Conservation (phyloP, 208 protist species). For the Giardia muris region DNA sequence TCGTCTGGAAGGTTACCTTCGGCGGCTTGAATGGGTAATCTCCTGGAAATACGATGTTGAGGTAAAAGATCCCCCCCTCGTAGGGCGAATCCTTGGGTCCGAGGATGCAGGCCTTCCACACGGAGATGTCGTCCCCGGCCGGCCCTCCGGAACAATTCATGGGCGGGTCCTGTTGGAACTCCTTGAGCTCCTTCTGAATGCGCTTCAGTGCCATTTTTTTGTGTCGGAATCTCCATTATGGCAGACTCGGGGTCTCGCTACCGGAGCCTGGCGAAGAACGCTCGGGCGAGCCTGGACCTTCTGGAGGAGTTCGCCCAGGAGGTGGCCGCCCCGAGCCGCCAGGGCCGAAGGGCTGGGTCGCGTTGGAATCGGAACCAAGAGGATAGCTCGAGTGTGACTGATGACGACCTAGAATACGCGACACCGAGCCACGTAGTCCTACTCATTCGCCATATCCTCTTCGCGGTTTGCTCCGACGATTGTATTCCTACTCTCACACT, state of each 20-base stretch:
- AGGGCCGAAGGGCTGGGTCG: neutral
- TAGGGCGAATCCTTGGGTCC: conserved; percentile 45
- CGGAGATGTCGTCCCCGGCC: neutral
- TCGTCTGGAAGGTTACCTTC: conserved; percentile 30
- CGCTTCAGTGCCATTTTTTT: neutral
- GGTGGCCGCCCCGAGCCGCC: neutral
- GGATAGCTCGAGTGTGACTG: neutral
- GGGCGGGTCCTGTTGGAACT: conserved; percentile 6
- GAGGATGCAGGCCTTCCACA: conserved; percentile 41
- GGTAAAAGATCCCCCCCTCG: conserved; percentile 39
- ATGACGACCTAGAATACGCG: neutral
- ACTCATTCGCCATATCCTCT: neutral
- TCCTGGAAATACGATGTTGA: conserved; percentile 37
- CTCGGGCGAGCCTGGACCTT: neutral
- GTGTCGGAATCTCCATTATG: neutral
- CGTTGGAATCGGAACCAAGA: neutral
- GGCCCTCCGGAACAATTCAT: conserved; percentile 19
- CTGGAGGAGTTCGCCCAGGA: neutral
- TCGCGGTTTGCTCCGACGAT: neutral
- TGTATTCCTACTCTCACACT: neutral
- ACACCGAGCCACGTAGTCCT: neutral
- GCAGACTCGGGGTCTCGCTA: neutral
- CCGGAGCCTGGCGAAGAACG: neutral
- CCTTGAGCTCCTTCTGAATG: conserved; percentile 7
- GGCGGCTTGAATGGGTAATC: conserved; percentile 41